Percentiles rank a stretch among this genome's conserved stretches.
These are phyloP conservation scores for Pseudonitzschia multiseries DNA, from an alignment of 108 stramenopile species.

Conservation along the genomic window DNA sequence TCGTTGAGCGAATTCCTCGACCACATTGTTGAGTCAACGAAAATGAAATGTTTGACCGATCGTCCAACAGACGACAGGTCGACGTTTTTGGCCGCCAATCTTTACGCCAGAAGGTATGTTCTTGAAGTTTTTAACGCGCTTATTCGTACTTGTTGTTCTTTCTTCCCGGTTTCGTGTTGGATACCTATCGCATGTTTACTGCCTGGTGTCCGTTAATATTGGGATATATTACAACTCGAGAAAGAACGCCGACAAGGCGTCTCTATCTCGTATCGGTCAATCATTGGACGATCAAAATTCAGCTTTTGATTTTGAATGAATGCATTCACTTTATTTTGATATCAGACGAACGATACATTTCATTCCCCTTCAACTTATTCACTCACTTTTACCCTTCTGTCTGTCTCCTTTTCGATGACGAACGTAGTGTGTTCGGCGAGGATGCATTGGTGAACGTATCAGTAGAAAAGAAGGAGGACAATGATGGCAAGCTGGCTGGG, in stretches of 20 bases:
- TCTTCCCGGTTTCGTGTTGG: constrained; percentile 84
- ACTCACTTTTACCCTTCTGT: constrained; percentile 19
- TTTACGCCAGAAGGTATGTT: constrained; percentile 95
- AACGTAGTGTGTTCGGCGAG: constrained; percentile 93
- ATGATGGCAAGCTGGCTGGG: constrained; percentile 93
- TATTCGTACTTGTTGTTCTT: not conserved
- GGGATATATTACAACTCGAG: constrained; percentile 47
- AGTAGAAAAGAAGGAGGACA: constrained; percentile 98
- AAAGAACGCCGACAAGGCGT: constrained; percentile 78
- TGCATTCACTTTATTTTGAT: constrained; percentile 27
- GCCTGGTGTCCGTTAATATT: constrained; percentile 71
- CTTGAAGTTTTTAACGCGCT: not conserved
- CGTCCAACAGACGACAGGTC: constrained; percentile 66
- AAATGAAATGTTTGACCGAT: constrained; percentile 97
- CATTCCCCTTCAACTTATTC: not conserved
- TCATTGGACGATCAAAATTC: constrained; percentile 29
- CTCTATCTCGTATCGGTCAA: constrained; percentile 19
- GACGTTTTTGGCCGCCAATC: constrained; percentile 97
- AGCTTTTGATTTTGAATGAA: not conserved
- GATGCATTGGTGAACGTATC: constrained; percentile 99
- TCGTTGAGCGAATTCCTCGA: constrained; percentile 90
- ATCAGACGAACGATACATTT: constrained; percentile 49
- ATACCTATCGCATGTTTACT: constrained; percentile 48
- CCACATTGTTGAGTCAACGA: constrained; percentile 95
- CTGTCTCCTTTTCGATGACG: not conserved